Base-by-base conservation (phyloP, 2,329 filamentous ascomycete species). In the Diaporthe sp. region DNA sequence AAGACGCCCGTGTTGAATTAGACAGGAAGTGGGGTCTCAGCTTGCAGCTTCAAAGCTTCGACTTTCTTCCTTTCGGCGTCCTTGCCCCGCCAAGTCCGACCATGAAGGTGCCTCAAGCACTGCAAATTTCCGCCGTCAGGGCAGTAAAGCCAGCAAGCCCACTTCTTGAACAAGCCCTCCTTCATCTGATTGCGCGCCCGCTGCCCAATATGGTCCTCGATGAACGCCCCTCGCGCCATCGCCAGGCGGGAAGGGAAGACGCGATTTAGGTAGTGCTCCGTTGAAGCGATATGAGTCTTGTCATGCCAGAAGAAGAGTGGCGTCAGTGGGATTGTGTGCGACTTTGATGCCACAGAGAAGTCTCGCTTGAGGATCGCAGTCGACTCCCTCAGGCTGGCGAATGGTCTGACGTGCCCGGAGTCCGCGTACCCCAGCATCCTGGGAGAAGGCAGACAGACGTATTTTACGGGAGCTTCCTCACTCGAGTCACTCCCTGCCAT, bases 281-380 rank as follows among this genome's bases (percentile, higher is more conserved):
- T 86, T 4, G 84, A 86, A 1, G 86, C 88, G 3, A 91, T 75
- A 74, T 91, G 89, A 0, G 89, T 88, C 77, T 91, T 91, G 76
- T 91, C 89, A 73, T 90, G 88, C 89, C 89, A 91, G 78, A 90
- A 89, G 81, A 90, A 91, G 72, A 91, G 83, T 0, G 89, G 89
- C 1, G 89, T 90, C 55, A 91, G 79, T 0, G 87, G 87, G 0
- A 90, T 79, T 19, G 78, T 76, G 22, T 70, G 37, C 13, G 68
- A 28, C 28, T 61, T 8, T 62, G 74, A 59, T 46, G 61, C 2
- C 51, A 75, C 51, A 2, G 75, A 65, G 74, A 88, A 89, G 22
- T 85, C 81, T 1, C 83, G 80, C 74, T 86, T 88, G 28, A 89
- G 82, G 25, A 81, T 78, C 0, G 81, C 75, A 0, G 89, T 89